These are phyloP conservation scores for Dichotomocladium elegans DNA, from an alignment of 371 early-diverging fungal genomes.

Conservation along the genomic window DNA sequence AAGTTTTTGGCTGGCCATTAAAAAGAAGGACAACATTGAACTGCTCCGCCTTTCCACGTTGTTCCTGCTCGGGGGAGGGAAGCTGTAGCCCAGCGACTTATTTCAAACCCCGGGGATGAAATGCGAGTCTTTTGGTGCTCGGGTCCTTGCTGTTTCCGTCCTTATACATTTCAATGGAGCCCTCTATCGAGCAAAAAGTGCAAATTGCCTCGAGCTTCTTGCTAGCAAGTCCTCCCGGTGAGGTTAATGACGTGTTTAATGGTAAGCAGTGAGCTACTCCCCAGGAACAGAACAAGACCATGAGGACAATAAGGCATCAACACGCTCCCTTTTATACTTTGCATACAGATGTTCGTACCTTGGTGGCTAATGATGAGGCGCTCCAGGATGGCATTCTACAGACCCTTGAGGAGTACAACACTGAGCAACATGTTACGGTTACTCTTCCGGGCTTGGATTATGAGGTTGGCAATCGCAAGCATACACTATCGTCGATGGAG, in stretches of 20 bases:
- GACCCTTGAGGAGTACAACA: constrained; percentile 81
- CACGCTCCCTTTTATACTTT: not conserved
- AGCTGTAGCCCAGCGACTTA: too few species aligned
- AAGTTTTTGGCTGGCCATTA: too few species aligned
- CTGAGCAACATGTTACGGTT: constrained; percentile 75
- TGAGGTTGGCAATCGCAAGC: constrained; percentile 33
- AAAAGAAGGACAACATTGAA: too few species aligned
- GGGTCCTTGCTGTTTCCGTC: too few species aligned
- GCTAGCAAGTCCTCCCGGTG: constrained; percentile 90
- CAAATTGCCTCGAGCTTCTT: constrained; percentile 81
- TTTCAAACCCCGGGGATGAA: too few species aligned
- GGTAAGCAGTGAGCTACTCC: constrained; percentile 67
- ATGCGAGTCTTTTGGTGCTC: too few species aligned
- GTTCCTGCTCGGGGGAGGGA: too few species aligned
- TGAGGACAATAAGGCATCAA: too few species aligned
- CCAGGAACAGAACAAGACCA: too few species aligned
- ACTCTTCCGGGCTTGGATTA: constrained; percentile 60
- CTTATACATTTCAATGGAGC: too few species aligned
- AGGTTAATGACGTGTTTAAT: constrained; percentile 93
- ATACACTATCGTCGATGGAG: not conserved
- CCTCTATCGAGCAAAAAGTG: constrained; percentile 59
- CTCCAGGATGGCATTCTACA: constrained; percentile 69
- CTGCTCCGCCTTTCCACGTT: too few species aligned
- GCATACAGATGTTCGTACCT: constrained; percentile 77
- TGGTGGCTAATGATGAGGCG: constrained; percentile 78